phyloP scores from a whole-genome alignment of 2,329 filamentous ascomycete species.

The Ceratocystiopsis brevicomis region DNA sequence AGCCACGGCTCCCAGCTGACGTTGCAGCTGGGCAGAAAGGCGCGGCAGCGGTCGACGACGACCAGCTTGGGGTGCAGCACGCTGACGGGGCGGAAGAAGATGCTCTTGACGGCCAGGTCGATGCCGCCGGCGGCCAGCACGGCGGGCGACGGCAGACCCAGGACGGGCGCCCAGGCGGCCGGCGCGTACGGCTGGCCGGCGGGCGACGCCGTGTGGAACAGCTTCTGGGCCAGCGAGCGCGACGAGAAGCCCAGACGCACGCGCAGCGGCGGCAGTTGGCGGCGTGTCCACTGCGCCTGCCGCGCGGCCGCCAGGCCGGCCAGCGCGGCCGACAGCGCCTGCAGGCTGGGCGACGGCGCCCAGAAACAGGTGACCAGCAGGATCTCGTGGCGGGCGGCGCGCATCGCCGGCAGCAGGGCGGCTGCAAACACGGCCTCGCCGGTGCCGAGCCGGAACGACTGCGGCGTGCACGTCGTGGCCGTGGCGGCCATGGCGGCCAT shows the following conservation, averaged over 20 bases:
- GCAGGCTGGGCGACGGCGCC: conserved; percentile 39
- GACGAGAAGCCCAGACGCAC: conserved; percentile 65
- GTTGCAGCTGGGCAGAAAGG: conserved; percentile 63
- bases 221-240: conserved; percentile 50
- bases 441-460: conserved; percentile 35
- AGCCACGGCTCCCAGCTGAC: conserved; percentile 81
- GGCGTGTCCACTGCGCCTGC: neutral
- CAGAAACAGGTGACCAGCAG: conserved; percentile 12
- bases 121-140: conserved; percentile 37
- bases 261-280: conserved; percentile 22
- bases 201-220: conserved; percentile 48
- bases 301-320: conserved; percentile 9
- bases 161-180: conserved; percentile 34
- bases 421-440: conserved; percentile 36
- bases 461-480: conserved; percentile 27
- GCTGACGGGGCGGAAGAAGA: conserved; percentile 64
- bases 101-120: conserved; percentile 51
- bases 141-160: conserved; percentile 43
- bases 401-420: conserved; percentile 42
- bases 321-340: conserved; percentile 38
- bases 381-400: conserved; percentile 8
- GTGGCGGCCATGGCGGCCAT: conserved; percentile 16
- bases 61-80: conserved; percentile 83
- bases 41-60: conserved; percentile 46
- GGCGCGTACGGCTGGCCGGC: conserved; percentile 43